Conservation (phyloP, 2,329 filamentous ascomycete species). For the Cladobotryum protrusum region DNA sequence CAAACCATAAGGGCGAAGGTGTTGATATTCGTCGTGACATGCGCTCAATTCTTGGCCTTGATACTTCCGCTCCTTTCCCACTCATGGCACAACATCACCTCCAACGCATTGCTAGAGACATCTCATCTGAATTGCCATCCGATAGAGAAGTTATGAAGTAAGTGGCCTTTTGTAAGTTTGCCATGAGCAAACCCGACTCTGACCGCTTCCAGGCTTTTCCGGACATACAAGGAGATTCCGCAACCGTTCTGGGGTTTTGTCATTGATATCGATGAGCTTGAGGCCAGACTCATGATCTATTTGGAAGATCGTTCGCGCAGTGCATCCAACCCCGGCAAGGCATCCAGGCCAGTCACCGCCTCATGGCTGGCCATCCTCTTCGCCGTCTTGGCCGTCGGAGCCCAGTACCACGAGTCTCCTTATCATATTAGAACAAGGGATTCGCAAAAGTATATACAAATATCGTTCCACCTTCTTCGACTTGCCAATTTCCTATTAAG, state of each 20-base stretch:
- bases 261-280: slow-evolving; percentile 59
- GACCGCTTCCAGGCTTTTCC: slow-evolving; percentile 45
- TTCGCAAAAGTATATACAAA: slow-evolving; percentile 56
- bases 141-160: slow-evolving; percentile 63
- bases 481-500: slow-evolving; percentile 58
- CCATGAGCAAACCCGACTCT: slow-evolving; percentile 5
- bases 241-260: slow-evolving; percentile 65
- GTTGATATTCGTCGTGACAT: slow-evolving; percentile 58
- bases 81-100: slow-evolving; percentile 60
- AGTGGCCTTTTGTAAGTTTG: slow-evolving; percentile 16
- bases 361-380: slow-evolving; percentile 63
- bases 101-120: slow-evolving; percentile 53
- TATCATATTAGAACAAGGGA: slow-evolving; percentile 55
- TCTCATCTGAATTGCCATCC: slow-evolving; percentile 55
- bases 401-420: slow-evolving; percentile 59
- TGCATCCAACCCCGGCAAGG: slow-evolving; percentile 39
- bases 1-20: slow-evolving; percentile 45
- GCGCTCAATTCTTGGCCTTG: slow-evolving; percentile 58
- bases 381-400: slow-evolving; percentile 58
- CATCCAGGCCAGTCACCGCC: slow-evolving; percentile 49
- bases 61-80: slow-evolving; percentile 60
- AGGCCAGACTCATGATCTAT: slow-evolving; percentile 58
- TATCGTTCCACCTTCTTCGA: slow-evolving; percentile 59
- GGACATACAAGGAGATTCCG: slow-evolving; percentile 60
- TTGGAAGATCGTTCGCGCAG: slow-evolving; percentile 57